Conservation (phyloP, 306 rosid genomes). For the Erythrophleum fordii region DNA sequence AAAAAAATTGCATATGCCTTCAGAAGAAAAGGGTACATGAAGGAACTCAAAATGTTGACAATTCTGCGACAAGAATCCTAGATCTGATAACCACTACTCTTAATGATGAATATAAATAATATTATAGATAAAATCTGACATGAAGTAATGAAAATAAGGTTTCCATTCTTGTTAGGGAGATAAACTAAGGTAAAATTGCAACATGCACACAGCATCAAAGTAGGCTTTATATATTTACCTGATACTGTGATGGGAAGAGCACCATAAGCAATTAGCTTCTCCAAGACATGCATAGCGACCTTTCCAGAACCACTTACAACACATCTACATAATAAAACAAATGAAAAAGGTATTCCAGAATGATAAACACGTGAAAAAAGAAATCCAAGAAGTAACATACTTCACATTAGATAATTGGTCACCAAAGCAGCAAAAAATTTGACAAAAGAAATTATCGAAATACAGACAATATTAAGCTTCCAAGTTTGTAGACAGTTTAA, state of each 20-base stretch:
- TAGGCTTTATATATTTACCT: slow-evolving; percentile 47
- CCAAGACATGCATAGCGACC: slow-evolving; percentile 97
- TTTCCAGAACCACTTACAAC: slow-evolving; percentile 96
- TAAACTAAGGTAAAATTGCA: too few species aligned
- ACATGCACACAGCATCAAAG: neutral
- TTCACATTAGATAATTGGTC: slow-evolving; percentile 22
- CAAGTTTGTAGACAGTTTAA: neutral
- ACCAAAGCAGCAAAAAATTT: neutral
- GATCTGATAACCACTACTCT: slow-evolving; percentile 38
- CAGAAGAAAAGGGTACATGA: slow-evolving; percentile 7
- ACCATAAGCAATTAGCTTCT: slow-evolving; percentile 95
- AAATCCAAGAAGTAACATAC: slow-evolving; percentile 32
- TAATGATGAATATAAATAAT: slow-evolving; percentile 31
- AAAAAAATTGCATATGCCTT: slow-evolving; percentile 26
- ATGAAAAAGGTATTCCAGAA: slow-evolving; percentile 35
- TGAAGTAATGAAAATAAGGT: neutral
- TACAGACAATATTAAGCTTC: slow-evolving; percentile 9
- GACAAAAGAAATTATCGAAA: neutral
- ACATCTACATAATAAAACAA: slow-evolving; percentile 57
- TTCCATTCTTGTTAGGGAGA: neutral
- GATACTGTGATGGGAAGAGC: slow-evolving; percentile 93
- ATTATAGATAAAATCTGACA: neutral
- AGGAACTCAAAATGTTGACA: slow-evolving; percentile 27
- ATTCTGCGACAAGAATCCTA: neutral
- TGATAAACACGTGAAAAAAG: slow-evolving; percentile 12